These are phyloP conservation scores for Eimeria maxima DNA, from an alignment of 169 alveolate species.

Conservation along the genomic window DNA sequence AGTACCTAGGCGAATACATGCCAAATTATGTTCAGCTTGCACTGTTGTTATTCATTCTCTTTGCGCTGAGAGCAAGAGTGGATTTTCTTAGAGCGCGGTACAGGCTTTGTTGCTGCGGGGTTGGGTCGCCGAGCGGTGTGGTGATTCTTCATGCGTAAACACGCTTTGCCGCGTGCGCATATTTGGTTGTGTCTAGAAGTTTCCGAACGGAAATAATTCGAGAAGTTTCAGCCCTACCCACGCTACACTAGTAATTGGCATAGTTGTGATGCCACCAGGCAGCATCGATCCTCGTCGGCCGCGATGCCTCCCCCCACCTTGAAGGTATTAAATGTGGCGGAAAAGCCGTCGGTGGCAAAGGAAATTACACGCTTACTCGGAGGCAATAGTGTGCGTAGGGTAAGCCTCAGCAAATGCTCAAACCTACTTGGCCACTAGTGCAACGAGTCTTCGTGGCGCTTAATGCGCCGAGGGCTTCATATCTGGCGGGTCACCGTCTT, in stretches of 20 bases:
- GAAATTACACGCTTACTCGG: slow-evolving; percentile 82
- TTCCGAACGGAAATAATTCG: neutral
- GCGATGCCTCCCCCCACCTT: slow-evolving; percentile 77
- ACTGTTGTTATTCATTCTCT: neutral
- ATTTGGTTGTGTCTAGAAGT: neutral
- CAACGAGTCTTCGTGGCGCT: neutral
- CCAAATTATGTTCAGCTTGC: neutral
- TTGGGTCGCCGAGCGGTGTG: neutral
- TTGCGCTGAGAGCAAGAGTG: neutral
- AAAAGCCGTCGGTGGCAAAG: slow-evolving; percentile 86
- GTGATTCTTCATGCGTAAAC: neutral
- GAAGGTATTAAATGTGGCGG: slow-evolving; percentile 83
- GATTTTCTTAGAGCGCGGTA: neutral
- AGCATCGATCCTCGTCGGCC: slow-evolving; percentile 32
- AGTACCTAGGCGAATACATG: neutral
- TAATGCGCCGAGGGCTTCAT: neutral
- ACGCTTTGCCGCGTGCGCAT: neutral
- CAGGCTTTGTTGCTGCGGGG: neutral
- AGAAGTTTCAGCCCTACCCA: neutral
- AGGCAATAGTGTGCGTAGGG: slow-evolving; percentile 60
- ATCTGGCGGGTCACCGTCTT: neutral
- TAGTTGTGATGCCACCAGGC: slow-evolving; percentile 24
- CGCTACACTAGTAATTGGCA: neutral
- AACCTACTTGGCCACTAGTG: neutral
- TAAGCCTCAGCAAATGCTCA: neutral